Base-by-base conservation (phyloP, 2,329 filamentous ascomycete genomes). In the Cercospora beticola region DNA sequence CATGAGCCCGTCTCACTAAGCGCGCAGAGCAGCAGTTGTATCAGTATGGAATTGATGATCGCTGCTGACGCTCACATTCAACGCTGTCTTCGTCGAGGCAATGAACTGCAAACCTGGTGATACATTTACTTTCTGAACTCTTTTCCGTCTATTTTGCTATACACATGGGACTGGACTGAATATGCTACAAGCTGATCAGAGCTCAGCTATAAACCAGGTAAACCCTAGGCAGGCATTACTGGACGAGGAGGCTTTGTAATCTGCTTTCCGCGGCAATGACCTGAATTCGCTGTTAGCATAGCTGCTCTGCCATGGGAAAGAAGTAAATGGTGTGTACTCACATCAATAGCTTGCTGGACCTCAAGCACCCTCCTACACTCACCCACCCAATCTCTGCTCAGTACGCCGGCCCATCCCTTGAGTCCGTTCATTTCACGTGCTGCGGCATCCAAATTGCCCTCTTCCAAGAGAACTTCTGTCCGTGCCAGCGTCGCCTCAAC, bases 351-450 rank as follows among this genome's bases (percentile, higher is more conserved):
- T 83, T 99, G 95, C 82, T 92, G 90, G 72, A 98, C 95, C 83
- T 99, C 95, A 77, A 99, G 84, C 72, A 97, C 92, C 83, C 93
- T 91, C 79, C 95, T 89, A 71, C 93, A 92, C 85, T 99, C 95
- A 63, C 86, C 87, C 74, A 99, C 82, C 95, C 95, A 99, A 81
- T 99, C 95, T 77, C 91, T 89, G 81, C 92, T 96, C 78, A 99
- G 83, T 49, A 94, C 94, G 86, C 95, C 97, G 59, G 94, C 94
- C 95, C 95, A 99, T 28, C 95, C 95, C 70, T 90, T 87, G 58
- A 99, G 85, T 1, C 89, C 88, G 79, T 98, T 99, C 90, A 99
- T 95, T 83, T 99, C 95, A 72, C 95, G 86, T 14, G 95, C 94
- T 2, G 95, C 95, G 64, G 87, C 90, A 80, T 99, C 95, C 66